Percentiles rank a stretch among this genome's conserved stretches.
Evolutionary conservation across 2,329 filamentous ascomycete species (phyloP).

Genomic region (Aspergillus sp.): DNA sequence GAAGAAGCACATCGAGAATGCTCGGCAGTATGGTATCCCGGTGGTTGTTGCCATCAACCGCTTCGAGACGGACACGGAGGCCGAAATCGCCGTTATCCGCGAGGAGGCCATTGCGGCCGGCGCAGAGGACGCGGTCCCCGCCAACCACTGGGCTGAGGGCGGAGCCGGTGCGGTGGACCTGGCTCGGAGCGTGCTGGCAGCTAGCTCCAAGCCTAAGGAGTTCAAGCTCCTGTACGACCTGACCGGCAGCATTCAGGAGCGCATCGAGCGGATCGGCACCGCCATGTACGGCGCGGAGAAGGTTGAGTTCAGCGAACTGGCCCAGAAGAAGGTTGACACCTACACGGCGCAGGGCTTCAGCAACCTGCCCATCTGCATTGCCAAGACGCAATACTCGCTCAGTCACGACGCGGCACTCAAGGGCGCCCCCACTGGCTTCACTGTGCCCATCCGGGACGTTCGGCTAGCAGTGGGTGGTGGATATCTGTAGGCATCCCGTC

Average conservation of each 20-base stretch:
- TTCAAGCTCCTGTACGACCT: slow-evolving; percentile 85
- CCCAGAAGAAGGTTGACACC: slow-evolving; percentile 93
- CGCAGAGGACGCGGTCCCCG: slow-evolving; percentile 87
- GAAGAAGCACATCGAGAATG: slow-evolving; percentile 91
- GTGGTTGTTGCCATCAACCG: slow-evolving; percentile 98
- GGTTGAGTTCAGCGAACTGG: slow-evolving; percentile 91
- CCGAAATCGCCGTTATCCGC: slow-evolving; percentile 83
- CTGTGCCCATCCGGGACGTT: slow-evolving; percentile 90
- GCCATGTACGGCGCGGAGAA: slow-evolving; percentile 91
- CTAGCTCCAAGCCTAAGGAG: slow-evolving; percentile 79
- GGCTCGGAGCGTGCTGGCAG: slow-evolving; percentile 80
- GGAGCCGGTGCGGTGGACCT: slow-evolving; percentile 87
- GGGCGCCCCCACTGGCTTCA: slow-evolving; percentile 92
- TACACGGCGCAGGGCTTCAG: slow-evolving; percentile 91
- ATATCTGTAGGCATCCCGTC: slow-evolving; percentile 65
- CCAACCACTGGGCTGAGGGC: slow-evolving; percentile 96
- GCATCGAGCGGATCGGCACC: slow-evolving; percentile 86
- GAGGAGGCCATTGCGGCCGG: slow-evolving; percentile 91
- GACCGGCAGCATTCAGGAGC: slow-evolving; percentile 77
- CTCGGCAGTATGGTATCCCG: slow-evolving; percentile 83
- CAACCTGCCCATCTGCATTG: slow-evolving; percentile 91
- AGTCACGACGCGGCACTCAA: slow-evolving; percentile 92
- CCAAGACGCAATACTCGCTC: slow-evolving; percentile 97
- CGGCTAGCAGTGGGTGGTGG: slow-evolving; percentile 91
- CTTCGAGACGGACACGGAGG: slow-evolving; percentile 90